Conservation (phyloP, 192 early-diverging fungal species). For the Entomortierella lignicola region DNA sequence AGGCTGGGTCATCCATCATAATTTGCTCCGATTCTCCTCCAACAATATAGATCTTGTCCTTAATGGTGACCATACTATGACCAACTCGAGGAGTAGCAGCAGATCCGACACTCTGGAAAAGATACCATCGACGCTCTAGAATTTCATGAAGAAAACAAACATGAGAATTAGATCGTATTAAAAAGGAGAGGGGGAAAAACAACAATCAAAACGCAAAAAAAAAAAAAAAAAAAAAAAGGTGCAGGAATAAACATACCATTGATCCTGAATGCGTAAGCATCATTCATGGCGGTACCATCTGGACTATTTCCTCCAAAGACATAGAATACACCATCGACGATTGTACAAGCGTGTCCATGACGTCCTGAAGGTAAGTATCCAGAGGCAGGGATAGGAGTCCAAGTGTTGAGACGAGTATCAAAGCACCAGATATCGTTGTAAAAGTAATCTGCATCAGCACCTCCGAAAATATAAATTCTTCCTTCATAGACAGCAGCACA, state of each 20-base stretch:
- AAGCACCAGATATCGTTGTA: slow-evolving; percentile 71
- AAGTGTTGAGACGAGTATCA: slow-evolving; percentile 54
- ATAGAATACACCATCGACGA: slow-evolving; percentile 65
- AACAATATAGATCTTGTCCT: slow-evolving; percentile 62
- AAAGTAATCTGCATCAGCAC: slow-evolving; percentile 59
- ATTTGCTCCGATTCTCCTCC: slow-evolving; percentile 61
- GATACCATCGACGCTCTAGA: slow-evolving; percentile 66
- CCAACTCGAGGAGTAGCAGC: slow-evolving; percentile 58
- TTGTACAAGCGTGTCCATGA: slow-evolving; percentile 42
- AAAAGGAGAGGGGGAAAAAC: neutral
- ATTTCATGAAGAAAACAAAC: too few species aligned
- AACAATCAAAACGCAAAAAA: too few species aligned
- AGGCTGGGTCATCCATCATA: slow-evolving; percentile 41
- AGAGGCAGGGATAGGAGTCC: slow-evolving; percentile 57
- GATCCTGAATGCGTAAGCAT: slow-evolving; percentile 64
- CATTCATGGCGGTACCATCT: slow-evolving; percentile 58
- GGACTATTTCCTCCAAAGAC: slow-evolving; percentile 64
- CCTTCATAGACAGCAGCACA: slow-evolving; percentile 36
- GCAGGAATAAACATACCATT: slow-evolving; percentile 54
- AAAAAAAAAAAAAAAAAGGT: too few species aligned
- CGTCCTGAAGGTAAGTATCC: slow-evolving; percentile 64
- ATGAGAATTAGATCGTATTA: too few species aligned
- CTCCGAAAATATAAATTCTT: slow-evolving; percentile 62
- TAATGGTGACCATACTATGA: slow-evolving; percentile 55
- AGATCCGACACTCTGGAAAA: slow-evolving; percentile 66